Evolutionary conservation across 495 filamentous ascomycete genomes (phyloP).

Genomic region (Umbilicaria muhlenbergii): DNA sequence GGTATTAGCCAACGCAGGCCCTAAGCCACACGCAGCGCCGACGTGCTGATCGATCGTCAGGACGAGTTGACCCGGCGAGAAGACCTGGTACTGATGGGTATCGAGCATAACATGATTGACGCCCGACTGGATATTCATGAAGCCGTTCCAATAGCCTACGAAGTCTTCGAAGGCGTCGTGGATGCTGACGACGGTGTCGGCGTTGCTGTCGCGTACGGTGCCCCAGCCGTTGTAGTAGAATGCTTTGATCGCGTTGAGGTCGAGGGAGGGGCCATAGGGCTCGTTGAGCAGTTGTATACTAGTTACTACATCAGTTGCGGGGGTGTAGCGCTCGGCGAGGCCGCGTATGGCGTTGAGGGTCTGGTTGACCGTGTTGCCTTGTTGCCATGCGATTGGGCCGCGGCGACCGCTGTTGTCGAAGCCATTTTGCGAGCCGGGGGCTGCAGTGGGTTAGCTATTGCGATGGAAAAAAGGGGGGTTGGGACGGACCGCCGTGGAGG

Average conservation of each 20-base stretch:
- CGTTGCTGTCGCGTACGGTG: slow-evolving; percentile 31
- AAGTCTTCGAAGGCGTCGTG: slow-evolving; percentile 53
- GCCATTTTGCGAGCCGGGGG: slow-evolving; percentile 66
- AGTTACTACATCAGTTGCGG: slow-evolving; percentile 47
- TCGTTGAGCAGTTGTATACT: slow-evolving; percentile 64
- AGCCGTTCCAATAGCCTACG: slow-evolving; percentile 55
- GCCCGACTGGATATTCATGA: slow-evolving; percentile 35
- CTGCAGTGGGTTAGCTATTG: slow-evolving; percentile 18
- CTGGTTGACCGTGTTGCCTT: slow-evolving; percentile 36
- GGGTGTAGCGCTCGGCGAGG: slow-evolving; percentile 42
- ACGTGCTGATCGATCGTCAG: slow-evolving; percentile 33
- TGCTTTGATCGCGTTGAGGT: slow-evolving; percentile 34
- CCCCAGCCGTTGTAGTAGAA: slow-evolving; percentile 52
- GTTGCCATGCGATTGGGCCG: slow-evolving; percentile 49
- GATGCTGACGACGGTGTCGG: slow-evolving; percentile 42
- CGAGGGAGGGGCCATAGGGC: slow-evolving; percentile 33
- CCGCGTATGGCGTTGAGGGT: slow-evolving; percentile 42
- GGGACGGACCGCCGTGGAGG: slow-evolving; percentile 44
- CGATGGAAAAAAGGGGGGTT: slow-evolving; percentile 15
- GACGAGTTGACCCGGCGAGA: slow-evolving; percentile 40
- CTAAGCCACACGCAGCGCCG: slow-evolving; percentile 32
- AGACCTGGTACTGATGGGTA: slow-evolving; percentile 54
- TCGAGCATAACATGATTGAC: slow-evolving; percentile 51
- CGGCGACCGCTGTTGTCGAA: slow-evolving; percentile 61
- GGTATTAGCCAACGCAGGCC: slow-evolving; percentile 29